Evolutionary conservation across 495 filamentous ascomycete genomes (phyloP), one percentile per base, ranked within the genome.

Genomic region (Alectoria sarmentosa): DNA sequence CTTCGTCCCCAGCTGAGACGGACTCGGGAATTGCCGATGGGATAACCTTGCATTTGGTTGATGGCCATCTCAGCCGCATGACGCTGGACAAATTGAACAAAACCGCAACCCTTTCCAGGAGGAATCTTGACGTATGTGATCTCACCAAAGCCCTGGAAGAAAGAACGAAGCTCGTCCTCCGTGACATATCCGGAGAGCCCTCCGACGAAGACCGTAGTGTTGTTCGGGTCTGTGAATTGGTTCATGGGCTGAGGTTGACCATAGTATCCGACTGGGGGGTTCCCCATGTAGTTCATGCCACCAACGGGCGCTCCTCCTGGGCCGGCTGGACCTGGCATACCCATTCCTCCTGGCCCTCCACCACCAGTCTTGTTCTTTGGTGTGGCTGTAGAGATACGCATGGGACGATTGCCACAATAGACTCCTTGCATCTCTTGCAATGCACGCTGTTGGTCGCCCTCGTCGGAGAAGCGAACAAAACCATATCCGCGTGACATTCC

Each of bases 71-170:
- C 94, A 28, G 94, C 94, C 23, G 94, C 94, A 76, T 99, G 94
- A 66, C 94, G 92, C 77, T 99, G 94, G 60, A 99, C 95, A 71
- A 99, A 99, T 75, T 99, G 94, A 57, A 99, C 94, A 73, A 99
- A 99, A 58, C 94, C 94, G 72, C 94, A 99, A 67, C 94, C 94
- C 84, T 99, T 99, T 73, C 94, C 94, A 39, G 95, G 94, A 52
- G 94, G 94, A 67, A 99, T 99, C 85, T 99, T 99, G 79, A 99
- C 94, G 76, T 99, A 99, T 72, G 94, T 99, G 76, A 99, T 99
- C 72, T 98, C 94, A 58, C 94, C 94, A 72, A 99, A 99, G 62
- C 94, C 94, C 74, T 99, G 94, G 87, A 99, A 99, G 83, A 99
- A 99, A 14, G 92, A 97, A 60, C 94, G 90, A 34, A 99, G 90